Percentiles rank a stretch among this genome's conserved stretches.
phyloP scores from a whole-genome alignment of 1,139 yeast genomes.

The Saccharomyces hybrid region DNA sequence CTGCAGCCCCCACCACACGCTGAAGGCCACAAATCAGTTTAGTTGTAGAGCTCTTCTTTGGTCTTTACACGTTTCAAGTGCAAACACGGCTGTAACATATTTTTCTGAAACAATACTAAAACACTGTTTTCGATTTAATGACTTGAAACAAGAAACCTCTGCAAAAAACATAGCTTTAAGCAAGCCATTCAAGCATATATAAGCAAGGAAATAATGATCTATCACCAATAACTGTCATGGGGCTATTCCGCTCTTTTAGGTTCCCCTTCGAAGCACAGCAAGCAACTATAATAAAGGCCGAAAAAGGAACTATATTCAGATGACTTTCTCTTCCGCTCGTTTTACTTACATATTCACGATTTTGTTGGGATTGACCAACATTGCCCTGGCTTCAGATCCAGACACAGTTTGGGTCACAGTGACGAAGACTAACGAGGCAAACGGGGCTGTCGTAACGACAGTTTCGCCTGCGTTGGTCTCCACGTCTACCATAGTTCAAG shows the following conservation, averaged over 20 bases:
- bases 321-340: not conserved
- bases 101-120: not conserved
- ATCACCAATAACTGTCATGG: not conserved
- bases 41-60: not conserved
- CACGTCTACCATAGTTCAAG: not conserved
- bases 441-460: constrained; percentile 33
- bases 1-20: no score
- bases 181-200: not conserved
- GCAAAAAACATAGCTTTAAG: not conserved
- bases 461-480: not conserved
- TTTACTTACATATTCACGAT: not conserved
- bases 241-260: not conserved
- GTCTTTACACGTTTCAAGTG: not conserved
- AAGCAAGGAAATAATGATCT: not conserved
- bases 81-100: not conserved
- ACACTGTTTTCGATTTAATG: not conserved
- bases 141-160: not conserved
- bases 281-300: not conserved
- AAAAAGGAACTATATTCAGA: not conserved
- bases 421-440: constrained; percentile 35
- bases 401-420: not conserved
- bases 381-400: not conserved
- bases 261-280: not conserved
- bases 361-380: not conserved
- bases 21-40: not conserved